Conservation (phyloP, 805 yeast genomes). For the Myxozyma nipponensis region DNA sequence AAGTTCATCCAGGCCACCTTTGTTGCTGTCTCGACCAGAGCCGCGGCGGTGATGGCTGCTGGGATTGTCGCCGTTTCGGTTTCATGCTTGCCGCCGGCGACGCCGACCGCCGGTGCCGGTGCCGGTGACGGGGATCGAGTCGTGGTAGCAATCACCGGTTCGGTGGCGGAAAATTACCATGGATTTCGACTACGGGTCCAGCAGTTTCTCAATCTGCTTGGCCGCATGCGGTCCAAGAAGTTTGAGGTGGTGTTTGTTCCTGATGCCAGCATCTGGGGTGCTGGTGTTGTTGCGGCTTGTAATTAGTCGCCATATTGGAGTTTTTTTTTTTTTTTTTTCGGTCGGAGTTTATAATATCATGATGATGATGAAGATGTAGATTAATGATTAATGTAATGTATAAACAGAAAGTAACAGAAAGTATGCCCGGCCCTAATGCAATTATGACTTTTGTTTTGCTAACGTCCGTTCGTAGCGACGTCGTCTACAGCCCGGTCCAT, state of each 20-base stretch:
- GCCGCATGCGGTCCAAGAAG: constrained; percentile 9
- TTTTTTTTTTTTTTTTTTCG: background rate
- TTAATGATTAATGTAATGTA: background rate
- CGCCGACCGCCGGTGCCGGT: constrained; percentile 9
- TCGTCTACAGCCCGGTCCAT: constrained; percentile 22
- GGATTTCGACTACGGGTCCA: constrained; percentile 33
- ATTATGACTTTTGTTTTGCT: background rate
- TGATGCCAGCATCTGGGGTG: constrained; percentile 25
- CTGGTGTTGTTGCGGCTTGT: constrained; percentile 28
- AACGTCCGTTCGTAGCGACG: constrained; percentile 5
- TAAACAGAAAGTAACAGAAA: too few relatives aligned
- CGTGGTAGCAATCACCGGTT: constrained; percentile 35
- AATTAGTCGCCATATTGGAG: background rate
- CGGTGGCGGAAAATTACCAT: constrained; percentile 37
- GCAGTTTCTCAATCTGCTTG: constrained; percentile 29
- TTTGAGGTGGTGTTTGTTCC: constrained; percentile 10
- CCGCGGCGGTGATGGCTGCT: constrained; percentile 37
- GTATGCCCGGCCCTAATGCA: background rate
- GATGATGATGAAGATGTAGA: background rate
- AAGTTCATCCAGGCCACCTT: constrained; percentile 29
- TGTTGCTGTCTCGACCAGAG: constrained; percentile 34
- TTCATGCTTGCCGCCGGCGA: constrained; percentile 30
- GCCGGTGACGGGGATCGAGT: constrained; percentile 21
- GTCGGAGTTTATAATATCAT: background rate
- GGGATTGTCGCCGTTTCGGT: constrained; percentile 26